phyloP scores from a whole-genome alignment of 2,329 filamentous ascomycete species.

The Penicillium sp. region DNA sequence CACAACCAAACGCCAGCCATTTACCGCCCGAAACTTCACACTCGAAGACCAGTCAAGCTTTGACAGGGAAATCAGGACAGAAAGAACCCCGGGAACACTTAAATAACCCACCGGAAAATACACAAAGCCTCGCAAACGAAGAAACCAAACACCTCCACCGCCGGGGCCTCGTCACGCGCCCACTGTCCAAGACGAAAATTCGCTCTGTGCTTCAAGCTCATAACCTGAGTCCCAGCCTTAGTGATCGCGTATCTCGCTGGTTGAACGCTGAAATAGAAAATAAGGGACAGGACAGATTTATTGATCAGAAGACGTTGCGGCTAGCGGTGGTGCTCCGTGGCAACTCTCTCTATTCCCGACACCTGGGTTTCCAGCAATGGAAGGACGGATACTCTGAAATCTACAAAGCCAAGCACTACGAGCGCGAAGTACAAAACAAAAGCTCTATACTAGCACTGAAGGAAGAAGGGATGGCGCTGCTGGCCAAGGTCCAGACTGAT shows the following conservation, averaged over 20 bases:
- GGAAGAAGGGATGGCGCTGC: neutral
- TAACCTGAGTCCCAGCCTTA: constrained; percentile 11
- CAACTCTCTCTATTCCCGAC: constrained; percentile 21
- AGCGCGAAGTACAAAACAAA: neutral
- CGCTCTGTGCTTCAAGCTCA: constrained; percentile 4
- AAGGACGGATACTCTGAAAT: neutral
- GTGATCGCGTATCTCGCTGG: constrained; percentile 12
- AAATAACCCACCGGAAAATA: neutral
- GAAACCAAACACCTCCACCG: neutral
- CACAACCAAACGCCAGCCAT: neutral
- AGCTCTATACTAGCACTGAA: neutral
- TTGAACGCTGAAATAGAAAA: constrained; percentile 17
- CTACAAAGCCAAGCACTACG: neutral
- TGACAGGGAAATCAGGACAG: neutral
- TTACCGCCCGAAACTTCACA: neutral
- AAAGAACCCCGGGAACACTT: neutral
- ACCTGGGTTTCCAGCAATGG: neutral
- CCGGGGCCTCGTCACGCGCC: neutral
- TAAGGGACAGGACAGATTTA: neutral
- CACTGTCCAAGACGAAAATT: neutral
- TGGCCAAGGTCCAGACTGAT: constrained; percentile 25
- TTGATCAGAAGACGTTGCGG: constrained; percentile 14
- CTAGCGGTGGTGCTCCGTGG: constrained; percentile 22
- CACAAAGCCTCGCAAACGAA: neutral
- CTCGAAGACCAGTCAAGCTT: neutral